Base-by-base conservation (phyloP, 2,329 filamentous ascomycete species). In the Microsporum audouinii region DNA sequence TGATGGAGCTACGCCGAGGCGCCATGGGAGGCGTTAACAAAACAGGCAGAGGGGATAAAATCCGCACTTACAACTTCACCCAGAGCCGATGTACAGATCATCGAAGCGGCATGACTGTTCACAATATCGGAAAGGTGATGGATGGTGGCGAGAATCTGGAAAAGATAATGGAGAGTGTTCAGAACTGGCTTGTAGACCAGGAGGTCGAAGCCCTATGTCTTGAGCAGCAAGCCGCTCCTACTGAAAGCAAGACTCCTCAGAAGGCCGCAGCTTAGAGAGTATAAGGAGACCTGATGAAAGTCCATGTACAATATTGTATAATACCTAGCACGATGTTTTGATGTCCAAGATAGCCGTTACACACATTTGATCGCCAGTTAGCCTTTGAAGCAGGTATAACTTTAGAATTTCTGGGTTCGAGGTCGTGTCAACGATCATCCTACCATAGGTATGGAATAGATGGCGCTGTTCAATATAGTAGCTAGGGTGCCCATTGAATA, bases 31-130 rank as follows among this genome's bases (percentile, higher is more conserved):
- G 86, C 66, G 85, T 91, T 61, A 87, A 80, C 5, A 82, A 87
- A 68, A 91, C 94, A 77, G 94, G 91, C 4, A 82, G 94, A 47
- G 89, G 89, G 55, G 91, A 97, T 77, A 99, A 99, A 78, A 87
- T 99, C 62, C 81, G 91, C 63, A 96, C 91, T 0, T 96, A 96
- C 74, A 96, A 96, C 72, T 88, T 79, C 73, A 78, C 79, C 2
- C 85, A 89, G 73, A 86, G 91, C 73, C 80, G 91, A 49, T 91
- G 94, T 66, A 95, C 91, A 1, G 91, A 96, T 70, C 91, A 96
- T 74, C 81, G 91, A 45, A 89, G 87, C 68, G 89, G 88, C 0
- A 72, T 88, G 43, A 91, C 91, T 61, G 81, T 91, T 12, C 85
- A 92, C 71, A 89, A 91, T 70, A 76, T 96, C 63, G 85, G 89